These are phyloP conservation scores for Candida vaughaniae DNA, from an alignment of 805 yeast species.

Conservation along the genomic window DNA sequence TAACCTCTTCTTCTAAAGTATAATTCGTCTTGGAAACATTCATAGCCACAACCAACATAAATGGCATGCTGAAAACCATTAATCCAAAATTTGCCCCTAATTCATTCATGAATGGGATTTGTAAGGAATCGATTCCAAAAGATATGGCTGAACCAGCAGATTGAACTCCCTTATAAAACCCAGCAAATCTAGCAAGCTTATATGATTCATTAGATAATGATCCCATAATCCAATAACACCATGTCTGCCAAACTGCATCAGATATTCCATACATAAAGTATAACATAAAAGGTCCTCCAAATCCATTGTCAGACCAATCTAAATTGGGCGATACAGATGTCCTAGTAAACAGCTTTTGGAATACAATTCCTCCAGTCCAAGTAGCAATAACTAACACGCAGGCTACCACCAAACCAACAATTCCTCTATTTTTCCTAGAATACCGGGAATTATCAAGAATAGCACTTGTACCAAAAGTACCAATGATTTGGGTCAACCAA, in stretches of 20 bases:
- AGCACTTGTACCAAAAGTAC: constrained; percentile 10
- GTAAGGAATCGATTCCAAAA: constrained; percentile 13
- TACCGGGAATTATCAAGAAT: constrained; percentile 10
- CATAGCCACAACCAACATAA: constrained; percentile 10
- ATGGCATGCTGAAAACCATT: constrained; percentile 11
- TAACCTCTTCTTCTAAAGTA: constrained; percentile 9
- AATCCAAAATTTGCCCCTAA: constrained; percentile 11
- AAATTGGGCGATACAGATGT: constrained; percentile 28
- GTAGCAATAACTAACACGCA: constrained; percentile 8
- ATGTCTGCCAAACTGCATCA: constrained; percentile 38
- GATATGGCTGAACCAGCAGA: constrained; percentile 15
- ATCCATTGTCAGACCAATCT: constrained; percentile 42
- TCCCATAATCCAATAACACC: constrained; percentile 12
- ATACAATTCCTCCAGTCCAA: constrained; percentile 11
- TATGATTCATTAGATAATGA: constrained; percentile 15
- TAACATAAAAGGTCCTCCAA: constrained; percentile 53
- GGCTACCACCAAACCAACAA: constrained; percentile 7
- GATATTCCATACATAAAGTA: constrained; percentile 55
- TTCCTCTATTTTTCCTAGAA: constrained; percentile 13
- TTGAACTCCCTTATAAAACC: constrained; percentile 12
- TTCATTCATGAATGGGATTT: constrained; percentile 6
- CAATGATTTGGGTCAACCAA: constrained; percentile 15
- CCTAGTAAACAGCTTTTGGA: constrained; percentile 8
- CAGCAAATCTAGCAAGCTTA: constrained; percentile 12
- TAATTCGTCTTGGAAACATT: constrained; percentile 13